Percentiles rank a stretch among this genome's conserved stretches.
phyloP scores from a whole-genome alignment of 2,329 filamentous ascomycete species.

The Apiospora pterosperma region DNA sequence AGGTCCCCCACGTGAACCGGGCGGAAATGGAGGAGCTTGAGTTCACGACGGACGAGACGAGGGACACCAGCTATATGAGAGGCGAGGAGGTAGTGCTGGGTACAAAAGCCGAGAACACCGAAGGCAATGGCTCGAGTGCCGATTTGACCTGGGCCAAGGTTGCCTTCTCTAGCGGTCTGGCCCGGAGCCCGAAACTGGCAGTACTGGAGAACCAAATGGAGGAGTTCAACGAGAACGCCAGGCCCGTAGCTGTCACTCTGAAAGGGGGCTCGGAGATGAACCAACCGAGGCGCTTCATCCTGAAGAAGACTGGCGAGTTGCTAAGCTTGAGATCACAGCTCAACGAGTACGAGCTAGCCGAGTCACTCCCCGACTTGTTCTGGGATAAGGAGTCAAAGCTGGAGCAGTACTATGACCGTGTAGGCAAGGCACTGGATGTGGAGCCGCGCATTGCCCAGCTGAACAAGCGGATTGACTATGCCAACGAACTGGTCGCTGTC shows the following conservation, averaged over 20 bases:
- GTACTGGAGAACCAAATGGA: constrained; percentile 81
- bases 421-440: constrained; percentile 86
- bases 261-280: constrained; percentile 54
- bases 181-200: constrained; percentile 88
- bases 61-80: constrained; percentile 73
- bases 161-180: constrained; percentile 91
- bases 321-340: constrained; percentile 85
- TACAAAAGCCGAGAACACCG: constrained; percentile 55
- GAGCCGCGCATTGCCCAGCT: constrained; percentile 84
- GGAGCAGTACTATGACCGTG: constrained; percentile 92
- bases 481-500: constrained; percentile 89
- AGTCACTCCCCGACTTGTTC: constrained; percentile 92
- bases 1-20: constrained; percentile 65
- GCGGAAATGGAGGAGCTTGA: constrained; percentile 89
- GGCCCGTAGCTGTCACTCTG: constrained; percentile 75
- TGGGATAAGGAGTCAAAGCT: constrained; percentile 95
- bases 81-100: constrained; percentile 89
- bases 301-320: constrained; percentile 91
- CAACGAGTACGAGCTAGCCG: constrained; percentile 95
- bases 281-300: constrained; percentile 73
- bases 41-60: constrained; percentile 70
- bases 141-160: constrained; percentile 82
- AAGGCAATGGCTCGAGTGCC: constrained; percentile 40
- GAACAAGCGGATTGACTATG: constrained; percentile 98
- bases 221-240: constrained; percentile 83